These are phyloP conservation scores for Aspergillus tubingensis DNA, from an alignment of 2,329 filamentous ascomycete genomes.

Conservation along the genomic window DNA sequence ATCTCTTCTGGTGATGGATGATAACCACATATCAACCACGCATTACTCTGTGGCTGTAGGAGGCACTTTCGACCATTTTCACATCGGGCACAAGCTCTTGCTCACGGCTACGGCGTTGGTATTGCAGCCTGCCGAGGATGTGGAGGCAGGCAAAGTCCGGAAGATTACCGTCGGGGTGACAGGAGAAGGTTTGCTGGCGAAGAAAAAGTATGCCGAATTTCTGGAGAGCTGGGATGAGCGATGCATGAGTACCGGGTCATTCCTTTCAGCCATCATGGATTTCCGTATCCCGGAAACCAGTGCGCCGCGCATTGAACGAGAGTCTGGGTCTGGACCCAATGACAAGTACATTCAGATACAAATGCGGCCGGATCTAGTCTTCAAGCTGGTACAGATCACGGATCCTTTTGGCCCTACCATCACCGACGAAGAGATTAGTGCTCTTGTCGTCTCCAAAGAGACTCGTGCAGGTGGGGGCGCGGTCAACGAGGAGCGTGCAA, in stretches of 20 bases:
- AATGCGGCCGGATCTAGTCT: slow-evolving; percentile 63
- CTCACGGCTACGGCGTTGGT: slow-evolving; percentile 82
- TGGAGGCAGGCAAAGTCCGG: slow-evolving; percentile 45
- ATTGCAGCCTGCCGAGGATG: slow-evolving; percentile 53
- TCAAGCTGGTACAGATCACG: slow-evolving; percentile 81
- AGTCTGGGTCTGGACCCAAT: slow-evolving; percentile 41
- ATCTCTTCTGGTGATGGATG: slow-evolving; percentile 26
- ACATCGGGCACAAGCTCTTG: slow-evolving; percentile 93
- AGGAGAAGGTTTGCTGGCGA: slow-evolving; percentile 78
- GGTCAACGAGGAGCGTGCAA: slow-evolving; percentile 78
- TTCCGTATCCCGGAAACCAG: slow-evolving; percentile 53
- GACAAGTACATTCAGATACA: slow-evolving; percentile 41
- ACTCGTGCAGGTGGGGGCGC: slow-evolving; percentile 79
- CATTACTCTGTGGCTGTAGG: slow-evolving; percentile 75
- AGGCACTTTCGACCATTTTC: slow-evolving; percentile 94
- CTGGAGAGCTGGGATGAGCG: slow-evolving; percentile 80
- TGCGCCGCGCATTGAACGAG: slow-evolving; percentile 32
- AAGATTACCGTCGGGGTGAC: slow-evolving; percentile 83
- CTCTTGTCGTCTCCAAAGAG: slow-evolving; percentile 83
- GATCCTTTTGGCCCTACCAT: slow-evolving; percentile 91
- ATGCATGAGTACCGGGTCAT: slow-evolving; percentile 68
- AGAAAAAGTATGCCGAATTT: slow-evolving; percentile 82
- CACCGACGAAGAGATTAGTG: slow-evolving; percentile 74
- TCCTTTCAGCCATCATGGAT: slow-evolving; percentile 66
- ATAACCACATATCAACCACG: slow-evolving; percentile 17